A percentile compares a stretch with the other conserved stretches of the same genome.
Conservation (phyloP, 352 stramenopile species). For the Pythium phragmiticola region DNA sequence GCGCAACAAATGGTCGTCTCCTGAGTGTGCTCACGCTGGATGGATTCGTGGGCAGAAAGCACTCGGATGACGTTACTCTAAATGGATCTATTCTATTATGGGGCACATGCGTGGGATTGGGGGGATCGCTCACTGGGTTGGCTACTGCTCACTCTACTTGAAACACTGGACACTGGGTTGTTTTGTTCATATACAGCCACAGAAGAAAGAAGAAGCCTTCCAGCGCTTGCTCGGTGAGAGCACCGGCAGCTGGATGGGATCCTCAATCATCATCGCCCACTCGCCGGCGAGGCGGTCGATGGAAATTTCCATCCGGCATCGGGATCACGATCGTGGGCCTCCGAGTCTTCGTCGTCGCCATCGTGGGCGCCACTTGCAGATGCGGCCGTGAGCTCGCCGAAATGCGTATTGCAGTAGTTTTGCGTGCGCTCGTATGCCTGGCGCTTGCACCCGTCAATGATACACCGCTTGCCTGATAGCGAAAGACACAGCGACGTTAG, state of each 20-base stretch:
- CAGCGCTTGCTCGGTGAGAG: not conserved
- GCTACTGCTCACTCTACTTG: no score
- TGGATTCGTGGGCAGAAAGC: not conserved
- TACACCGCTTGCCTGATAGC: conserved; percentile 54
- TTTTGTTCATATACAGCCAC: no score
- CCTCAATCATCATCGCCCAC: not conserved
- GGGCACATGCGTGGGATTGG: no score
- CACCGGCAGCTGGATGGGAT: not conserved
- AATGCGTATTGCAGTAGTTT: conserved; percentile 76
- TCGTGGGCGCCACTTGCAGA: conserved; percentile 1
- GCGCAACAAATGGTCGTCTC: no score
- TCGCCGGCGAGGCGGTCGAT: not conserved
- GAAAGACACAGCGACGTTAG: not conserved
- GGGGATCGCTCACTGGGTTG: no score
- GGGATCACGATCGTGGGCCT: not conserved
- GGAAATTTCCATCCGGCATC: not conserved
- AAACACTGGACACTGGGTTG: not conserved
- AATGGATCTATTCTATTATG: no score
- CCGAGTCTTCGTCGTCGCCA: conserved; percentile 6
- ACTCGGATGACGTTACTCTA: not conserved
- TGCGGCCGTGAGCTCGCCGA: conserved; percentile 23
- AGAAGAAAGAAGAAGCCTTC: not conserved
- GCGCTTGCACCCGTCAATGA: conserved; percentile 65
- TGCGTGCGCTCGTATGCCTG: conserved; percentile 79
- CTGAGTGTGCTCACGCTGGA: no score